Evolutionary conservation across 139 green algal species (phyloP), one percentile per base, ranked within the genome.

Genomic region (Nannochloris sp.): DNA sequence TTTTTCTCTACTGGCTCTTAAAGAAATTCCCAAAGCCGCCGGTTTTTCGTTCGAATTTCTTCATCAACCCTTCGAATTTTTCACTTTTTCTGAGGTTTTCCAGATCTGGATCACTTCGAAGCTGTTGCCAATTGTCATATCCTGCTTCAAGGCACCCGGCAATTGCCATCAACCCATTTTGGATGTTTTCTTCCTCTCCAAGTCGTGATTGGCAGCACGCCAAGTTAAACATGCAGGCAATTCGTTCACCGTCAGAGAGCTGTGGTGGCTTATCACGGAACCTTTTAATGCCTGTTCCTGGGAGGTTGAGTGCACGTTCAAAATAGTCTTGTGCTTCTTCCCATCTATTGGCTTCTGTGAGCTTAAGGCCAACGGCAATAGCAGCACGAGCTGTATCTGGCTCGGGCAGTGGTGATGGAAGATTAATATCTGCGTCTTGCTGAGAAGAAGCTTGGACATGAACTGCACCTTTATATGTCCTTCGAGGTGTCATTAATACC

Each of bases 201-300:
- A 89, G 65, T 54, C 68, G 56, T 10, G 74, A 72, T 60, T 89
- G 78, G 39, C 85, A 92, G 72, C 87, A 95, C 1, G 87, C 87
- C 29, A 91, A 89, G 74, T 95, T 95, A 79, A 87, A 94, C 32
- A 93, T 71, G 4, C 80, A 78, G 2, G 87, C 75, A 39, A 80
- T 82, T 48, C 82, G 83, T 69, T 95, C 87, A 10, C 80, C 79
- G 36, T 86, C 70, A 37, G 72, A 85, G 37, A 84, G 73, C n/a
- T 74, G 35, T 13, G 57, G 62, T 0, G 87, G 87, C 74, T 94
- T 95, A 75, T 95, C 85, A 61, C 87, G 88, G 76, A 73, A 92
- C 14, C 81, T 75, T 71, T 90, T 93, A 3, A 88, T 36, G 1
- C 85, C 87, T 6, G 87, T 88, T 25, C 87, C 87, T 38, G 88